Evolutionary conservation across 225 moss, liverwort and hornwort species (phyloP), one percentile per base, ranked within the genome.

Genomic region (Straminergon stramineum): DNA sequence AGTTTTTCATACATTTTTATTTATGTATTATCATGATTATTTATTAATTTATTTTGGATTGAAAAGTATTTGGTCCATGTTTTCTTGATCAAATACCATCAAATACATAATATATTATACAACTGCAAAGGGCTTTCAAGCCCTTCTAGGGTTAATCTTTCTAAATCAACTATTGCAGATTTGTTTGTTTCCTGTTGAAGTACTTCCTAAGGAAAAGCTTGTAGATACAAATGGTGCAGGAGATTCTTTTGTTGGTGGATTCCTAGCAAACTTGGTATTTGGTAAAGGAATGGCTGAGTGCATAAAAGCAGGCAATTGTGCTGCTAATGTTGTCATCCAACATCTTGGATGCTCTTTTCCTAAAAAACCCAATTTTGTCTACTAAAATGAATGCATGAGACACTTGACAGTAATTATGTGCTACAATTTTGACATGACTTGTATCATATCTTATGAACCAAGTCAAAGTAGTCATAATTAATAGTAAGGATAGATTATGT

Each of bases 401-500:
- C 8, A 76, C 19, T 32, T 51, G n/a, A n/a, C n/a, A n/a, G n/a
- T n/a, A n/a, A 30, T 27, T 10, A 30, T 31, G 2, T 48, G 2
- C 17, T 48, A 17, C 3, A 75, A 6, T 30, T 74, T 30, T 28
- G 10, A 31, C 0, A 0, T 73, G 10, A 17, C 4, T 19, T 75
- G 4, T 48, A 48, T 75, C 6, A 30, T 28, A 73, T 22, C 1
- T 69, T 23, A n/a, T n/a, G 9, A 73, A 43, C 3, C 2, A 5
- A 73, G 15, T 43, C 26, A 71, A 71, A 71, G 8, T 8, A 65
- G 8, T 17, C 13, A 21, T 22, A 70, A 39, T 13, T 70, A 24
- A 24, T 74, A 74, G 1, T 74, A 5, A 43, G 0, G 2, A 2
- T 10, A 73, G 0, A 43, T 73, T 0, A 27, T 5, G 9, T 27